Evolutionary conservation across 2,329 filamentous ascomycete species (phyloP), one percentile per base, ranked within the genome.

Genomic region (Periconia sp.): DNA sequence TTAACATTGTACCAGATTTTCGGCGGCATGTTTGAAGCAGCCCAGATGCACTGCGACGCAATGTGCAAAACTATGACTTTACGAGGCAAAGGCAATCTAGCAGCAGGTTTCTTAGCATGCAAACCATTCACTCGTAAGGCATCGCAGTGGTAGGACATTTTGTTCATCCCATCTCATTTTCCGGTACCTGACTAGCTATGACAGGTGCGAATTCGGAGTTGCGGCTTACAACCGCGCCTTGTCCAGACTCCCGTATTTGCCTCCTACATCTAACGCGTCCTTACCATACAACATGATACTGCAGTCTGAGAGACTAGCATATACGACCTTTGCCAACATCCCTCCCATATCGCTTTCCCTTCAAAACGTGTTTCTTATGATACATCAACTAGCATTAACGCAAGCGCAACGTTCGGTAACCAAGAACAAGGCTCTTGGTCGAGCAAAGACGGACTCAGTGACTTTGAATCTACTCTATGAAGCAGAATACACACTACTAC

Each of bases 131-230:
- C 59, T 2, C 45, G 41, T 8, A 65, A 63, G 47, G 54, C 56
- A 20, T 40, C 59, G 15, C 56, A 59, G 44, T 65, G 62, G 62
- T 66, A 20, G 33, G 56, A n/a, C 40, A 37, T 31, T 10, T 14
- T 19, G 7, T 41, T 19, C 13, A 1, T 27, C 27, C 19, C 13
- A 7, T 27, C 11, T 11, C 3, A 15, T 2, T 35, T 18, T 3
- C 7, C 20, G 11, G 11, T 17, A 6, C 5, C 15, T 47, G 30
- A 31, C 1, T 15, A 41, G 33, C 23, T 7, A 10, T n/a, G 33
- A 37, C 19, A 66, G 64, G 64, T 62, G 63, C 44, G 64, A 66
- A 30, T 56, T 62, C 9, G 49, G 63, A 43, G 58, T 65, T n/a
- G 58, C 58, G 15, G 53, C 55, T 13, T 57, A 65, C 37, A 50